Base-by-base conservation (phyloP, 2,329 filamentous ascomycete genomes). In the Colletotrichum aenigma region DNA sequence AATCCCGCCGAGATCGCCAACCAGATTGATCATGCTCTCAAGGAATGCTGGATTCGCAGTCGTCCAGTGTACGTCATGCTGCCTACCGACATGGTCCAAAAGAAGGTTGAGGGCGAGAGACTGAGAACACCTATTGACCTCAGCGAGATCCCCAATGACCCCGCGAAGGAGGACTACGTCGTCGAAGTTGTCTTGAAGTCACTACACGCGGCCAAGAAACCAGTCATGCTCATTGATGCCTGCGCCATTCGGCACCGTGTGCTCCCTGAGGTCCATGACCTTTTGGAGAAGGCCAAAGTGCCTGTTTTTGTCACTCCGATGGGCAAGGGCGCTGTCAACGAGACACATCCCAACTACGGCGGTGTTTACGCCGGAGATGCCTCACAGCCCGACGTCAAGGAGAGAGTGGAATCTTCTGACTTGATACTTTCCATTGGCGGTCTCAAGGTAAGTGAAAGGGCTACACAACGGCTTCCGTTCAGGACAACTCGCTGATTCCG, bases 291-390 rank as follows among this genome's bases (percentile, higher is more conserved):
- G 83, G 94, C 94, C 1, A 88, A 91, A 6, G 87, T 98, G 9
- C 95, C 96, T 6, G 93, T 94, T 0, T 97, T 97, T 79, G 94
- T 96, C n/a, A 94, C 95, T 0, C 95, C 95, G 4, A 97, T 97
- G 94, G 95, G 95, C 62, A 98, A 98, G 86, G 91, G 95, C 21
- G 94, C 94, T 24, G 90, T 98, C 62, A 90, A 97, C 80, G 95
- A 98, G 84, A 90, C 90, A 3, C 89, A 94, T 62, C 87, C 89
- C n/a, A 94, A 91, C 80, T 98, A 94, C 79, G 94, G 94, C 26
- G 96, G 96, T 77, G 94, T 98, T 7, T 97, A 98, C 83, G 94
- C 94, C 10, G 96, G 96, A n/a, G 90, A 90, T 74, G 95, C 93
- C 43, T 95, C 93, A 36, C 90, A 93, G 68, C 88, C 91, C 1